Evolutionary conservation across 495 filamentous ascomycete genomes (phyloP).

Genomic region (Oidiodendron maius): DNA sequence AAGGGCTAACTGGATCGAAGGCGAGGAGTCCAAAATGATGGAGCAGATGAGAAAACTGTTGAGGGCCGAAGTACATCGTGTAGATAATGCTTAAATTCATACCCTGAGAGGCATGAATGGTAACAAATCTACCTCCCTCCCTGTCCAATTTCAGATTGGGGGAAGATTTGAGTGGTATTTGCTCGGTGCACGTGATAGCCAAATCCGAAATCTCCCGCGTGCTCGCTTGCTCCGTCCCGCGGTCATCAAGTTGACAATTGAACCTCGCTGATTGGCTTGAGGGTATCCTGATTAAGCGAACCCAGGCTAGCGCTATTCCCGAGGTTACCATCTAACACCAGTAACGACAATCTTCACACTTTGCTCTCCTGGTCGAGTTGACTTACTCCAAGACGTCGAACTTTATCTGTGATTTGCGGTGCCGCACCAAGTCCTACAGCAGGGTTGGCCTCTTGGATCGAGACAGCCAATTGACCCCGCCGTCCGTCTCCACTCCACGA

Average conservation of each 20-base stretch:
- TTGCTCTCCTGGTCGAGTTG: not conserved
- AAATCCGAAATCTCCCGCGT: too few species aligned
- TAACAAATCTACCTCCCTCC: too few species aligned
- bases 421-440: not conserved
- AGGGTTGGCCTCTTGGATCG: not conserved
- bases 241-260: not conserved
- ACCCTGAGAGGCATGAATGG: too few species aligned
- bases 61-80: too few species aligned
- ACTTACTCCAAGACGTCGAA: not conserved
- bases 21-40: too few species aligned
- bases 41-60: too few species aligned
- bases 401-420: not conserved
- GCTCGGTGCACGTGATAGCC: too few species aligned
- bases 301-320: conserved; percentile 8
- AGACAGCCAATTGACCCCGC: not conserved
- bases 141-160: too few species aligned
- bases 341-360: conserved; percentile 3
- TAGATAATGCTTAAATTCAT: too few species aligned
- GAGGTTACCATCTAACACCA: conserved; percentile 8
- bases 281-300: not conserved
- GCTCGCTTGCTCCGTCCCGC: not conserved
- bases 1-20: conserved; percentile 21
- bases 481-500: conserved; percentile 28
- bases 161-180: too few species aligned
- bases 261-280: conserved; percentile 4